Evolutionary conservation across 768 basidiomycete genomes (phyloP), one percentile per base, ranked within the genome.

Genomic region (Dioszegia crocea): DNA sequence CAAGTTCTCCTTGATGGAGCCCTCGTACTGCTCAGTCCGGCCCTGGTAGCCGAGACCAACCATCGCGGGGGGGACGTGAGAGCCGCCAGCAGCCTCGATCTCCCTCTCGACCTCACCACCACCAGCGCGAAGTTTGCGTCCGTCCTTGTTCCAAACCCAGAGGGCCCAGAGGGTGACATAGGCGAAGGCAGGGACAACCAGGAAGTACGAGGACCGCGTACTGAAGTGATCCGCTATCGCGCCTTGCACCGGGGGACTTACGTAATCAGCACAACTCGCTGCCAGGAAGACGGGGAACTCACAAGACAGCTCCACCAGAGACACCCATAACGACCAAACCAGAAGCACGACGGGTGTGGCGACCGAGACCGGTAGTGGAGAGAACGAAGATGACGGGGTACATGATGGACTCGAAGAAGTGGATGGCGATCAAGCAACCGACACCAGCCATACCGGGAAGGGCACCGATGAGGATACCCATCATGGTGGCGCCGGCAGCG

Each of bases 381-480:
- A 75, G 54, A 41, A 76, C 75, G 63, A 86, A 87, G 59, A 88
- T 87, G 29, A 69, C 57, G 41, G 67, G 62, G 57, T 66, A 66
- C 63, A 65, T 68, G 62, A 70, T 65, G n/a, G 85, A 86, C 75
- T 87, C 86, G 71, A 86, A 86, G 80, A 85, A 86, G 80, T 87
- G 86, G 55, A 88, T 76, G 56, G 79, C 70, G 68, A 86, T 87
- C 33, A 88, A 71, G 76, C 82, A 85, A 10, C 79, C 83, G 40
- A 88, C 77, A 31, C 83, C 87, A 4, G 81, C 77, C 52, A 78
- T 77, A 14, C 86, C 85, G 8, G 80, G 77, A 8, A 83, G 70
- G 24, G 82, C 78, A 10, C 84, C 80, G 46, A 83, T 78, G 48
- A 81, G 76, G 56, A 87, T 69, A 51, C 80, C 78, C 68, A 86